Conservation (phyloP, 352 stramenopile species). For the Phytophthora litchii region DNA sequence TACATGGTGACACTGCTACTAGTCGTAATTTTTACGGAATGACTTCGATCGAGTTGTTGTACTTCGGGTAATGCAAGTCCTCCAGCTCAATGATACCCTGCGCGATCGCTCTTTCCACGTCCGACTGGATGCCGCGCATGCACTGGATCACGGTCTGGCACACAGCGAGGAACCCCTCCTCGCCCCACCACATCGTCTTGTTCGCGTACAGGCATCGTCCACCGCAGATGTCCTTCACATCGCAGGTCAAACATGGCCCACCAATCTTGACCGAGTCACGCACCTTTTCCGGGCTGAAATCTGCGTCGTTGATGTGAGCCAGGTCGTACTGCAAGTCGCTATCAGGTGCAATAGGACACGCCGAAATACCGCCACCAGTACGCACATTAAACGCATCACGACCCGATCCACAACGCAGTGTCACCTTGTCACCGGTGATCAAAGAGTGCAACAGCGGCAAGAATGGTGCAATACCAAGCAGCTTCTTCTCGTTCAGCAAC, state of each 20-base stretch:
- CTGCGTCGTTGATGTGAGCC: constrained; percentile 31
- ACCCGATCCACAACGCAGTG: constrained; percentile 39
- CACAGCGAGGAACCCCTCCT: constrained; percentile 41
- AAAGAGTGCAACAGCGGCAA: constrained; percentile 34
- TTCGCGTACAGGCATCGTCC: constrained; percentile 47
- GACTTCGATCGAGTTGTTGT: constrained; percentile 49
- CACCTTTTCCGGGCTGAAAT: constrained; percentile 40
- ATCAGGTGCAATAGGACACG: constrained; percentile 38
- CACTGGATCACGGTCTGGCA: constrained; percentile 47
- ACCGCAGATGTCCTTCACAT: constrained; percentile 43
- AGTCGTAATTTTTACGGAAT: constrained; percentile 33
- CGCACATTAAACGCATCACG: constrained; percentile 44
- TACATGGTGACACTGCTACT: constrained; percentile 7
- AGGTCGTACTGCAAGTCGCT: constrained; percentile 37
- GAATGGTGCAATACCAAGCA: constrained; percentile 43
- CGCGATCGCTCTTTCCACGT: constrained; percentile 36
- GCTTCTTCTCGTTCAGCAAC: constrained; percentile 29
- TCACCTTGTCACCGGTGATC: constrained; percentile 31
- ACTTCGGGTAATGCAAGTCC: constrained; percentile 43
- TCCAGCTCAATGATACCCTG: constrained; percentile 41
- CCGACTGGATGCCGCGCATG: constrained; percentile 36
- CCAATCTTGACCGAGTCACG: constrained; percentile 34
- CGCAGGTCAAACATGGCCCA: constrained; percentile 37
- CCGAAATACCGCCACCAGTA: constrained; percentile 40
- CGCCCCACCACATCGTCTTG: constrained; percentile 53